Percentiles rank a stretch among this genome's conserved stretches.
Conservation (phyloP, 345 rosid genomes). For the Syzygium oleosum region DNA sequence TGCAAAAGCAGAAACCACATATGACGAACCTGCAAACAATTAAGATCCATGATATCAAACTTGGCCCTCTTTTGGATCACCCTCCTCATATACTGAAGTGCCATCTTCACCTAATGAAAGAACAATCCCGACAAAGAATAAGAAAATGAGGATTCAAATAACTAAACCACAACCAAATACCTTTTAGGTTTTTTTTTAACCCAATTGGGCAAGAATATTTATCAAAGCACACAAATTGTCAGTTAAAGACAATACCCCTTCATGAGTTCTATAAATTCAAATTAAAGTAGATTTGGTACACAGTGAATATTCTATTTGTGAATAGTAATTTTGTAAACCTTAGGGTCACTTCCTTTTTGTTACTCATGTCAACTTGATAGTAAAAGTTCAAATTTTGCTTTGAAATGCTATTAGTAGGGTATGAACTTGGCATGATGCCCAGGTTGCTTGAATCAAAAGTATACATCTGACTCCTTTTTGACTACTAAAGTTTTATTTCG, state of each 20-base stretch:
- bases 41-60: conserved; percentile 93
- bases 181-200: neutral
- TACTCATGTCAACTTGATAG: neutral
- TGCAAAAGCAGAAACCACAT: neutral
- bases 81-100: conserved; percentile 87
- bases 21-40: conserved; percentile 71
- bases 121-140: neutral
- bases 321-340: neutral
- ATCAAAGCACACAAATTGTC: neutral
- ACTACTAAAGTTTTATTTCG: neutral
- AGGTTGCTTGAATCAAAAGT: neutral
- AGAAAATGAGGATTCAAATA: neutral
- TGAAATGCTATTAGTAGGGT: neutral
- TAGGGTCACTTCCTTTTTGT: neutral
- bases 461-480: neutral
- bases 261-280: neutral
- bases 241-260: neutral
- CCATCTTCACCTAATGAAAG: conserved; percentile 70
- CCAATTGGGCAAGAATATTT: neutral
- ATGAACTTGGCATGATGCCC: neutral
- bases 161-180: neutral
- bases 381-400: neutral
- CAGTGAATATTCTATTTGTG: neutral
- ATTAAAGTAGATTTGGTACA: neutral
- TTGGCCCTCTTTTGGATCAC: conserved; percentile 88